Evolutionary conservation across 257 asterid genomes (phyloP).

Genomic region (Nicotiana otophora): DNA sequence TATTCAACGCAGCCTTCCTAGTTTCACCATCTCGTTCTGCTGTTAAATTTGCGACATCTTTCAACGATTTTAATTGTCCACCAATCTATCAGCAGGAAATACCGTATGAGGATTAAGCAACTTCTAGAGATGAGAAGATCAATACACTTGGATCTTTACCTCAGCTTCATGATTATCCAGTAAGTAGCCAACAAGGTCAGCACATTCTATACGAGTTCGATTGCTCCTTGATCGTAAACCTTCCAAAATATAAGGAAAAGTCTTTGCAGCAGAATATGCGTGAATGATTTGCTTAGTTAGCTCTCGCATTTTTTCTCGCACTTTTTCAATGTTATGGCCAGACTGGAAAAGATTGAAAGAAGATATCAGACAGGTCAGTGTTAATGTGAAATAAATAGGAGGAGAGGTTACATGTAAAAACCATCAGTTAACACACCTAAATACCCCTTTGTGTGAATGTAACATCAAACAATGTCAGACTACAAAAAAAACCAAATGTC

Average conservation of each 20-base stretch:
- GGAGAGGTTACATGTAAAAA: background rate
- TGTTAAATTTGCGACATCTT: conserved; percentile 92
- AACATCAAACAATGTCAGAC: background rate
- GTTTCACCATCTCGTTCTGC: conserved; percentile 98
- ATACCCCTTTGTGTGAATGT: background rate
- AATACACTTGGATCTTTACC: conserved; percentile 32
- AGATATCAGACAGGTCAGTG: background rate
- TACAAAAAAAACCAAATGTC: background rate
- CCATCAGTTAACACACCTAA: background rate
- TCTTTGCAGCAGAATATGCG: conserved; percentile 76
- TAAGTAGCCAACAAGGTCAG: conserved; percentile 88
- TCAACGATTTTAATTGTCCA: conserved; percentile 91
- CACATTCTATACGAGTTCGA: conserved; percentile 90
- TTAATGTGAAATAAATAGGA: background rate
- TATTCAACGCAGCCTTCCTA: conserved; percentile 87
- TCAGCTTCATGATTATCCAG: conserved; percentile 83
- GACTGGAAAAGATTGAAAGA: conserved; percentile 47
- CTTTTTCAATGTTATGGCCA: conserved; percentile 93
- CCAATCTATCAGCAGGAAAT: conserved; percentile 45
- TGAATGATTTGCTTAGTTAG: conserved; percentile 71
- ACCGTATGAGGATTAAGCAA: background rate
- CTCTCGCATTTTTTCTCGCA: conserved; percentile 93
- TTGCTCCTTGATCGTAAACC: conserved; percentile 95
- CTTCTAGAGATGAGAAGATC: conserved; percentile 8
- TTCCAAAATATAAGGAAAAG: conserved; percentile 87